Base-by-base conservation (phyloP, 169 alveolate species). In the Eimeria acervulina region DNA sequence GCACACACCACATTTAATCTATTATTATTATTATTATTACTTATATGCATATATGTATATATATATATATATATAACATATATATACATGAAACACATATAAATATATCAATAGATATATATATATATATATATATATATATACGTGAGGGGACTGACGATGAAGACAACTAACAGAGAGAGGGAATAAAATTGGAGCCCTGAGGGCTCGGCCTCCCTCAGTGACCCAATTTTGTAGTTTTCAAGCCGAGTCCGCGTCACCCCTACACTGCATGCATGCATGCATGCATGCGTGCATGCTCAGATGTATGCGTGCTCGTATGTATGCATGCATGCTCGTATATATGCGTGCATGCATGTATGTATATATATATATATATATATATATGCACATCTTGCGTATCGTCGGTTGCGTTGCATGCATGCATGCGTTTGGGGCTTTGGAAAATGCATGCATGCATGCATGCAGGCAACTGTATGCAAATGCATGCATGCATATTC, bases 171-270 rank as follows among this genome's bases (percentile, higher is more conserved):
- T 1, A 47, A 63, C 8, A 4, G 88, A 72, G 94, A 87, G 83
- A 87, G 94, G 94, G 83, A 87, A 21, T 23, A 66, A 40, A n/a
- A n/a, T n/a, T n/a, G n/a, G n/a, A 13, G 91, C 74, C 36, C 55
- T 31, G 31, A 51, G 5, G n/a, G 68, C 42, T 17, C 1, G n/a
- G 52, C 74, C 36, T 52, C 91, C 91, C 91, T 19, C n/a, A n/a
- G 52, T 83, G 91, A 83, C 51, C 21, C 36, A 33, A 0, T 31
- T 0, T 83, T 15, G 91, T 83, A 83, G 91, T 83, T 83, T 83
- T 83, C 91, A 83, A 83, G 38, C 91, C 91, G 91, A 83, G 91
- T 83, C 91, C 91, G 74, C 5, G 89, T 68, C 26, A 12, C 66
- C 10, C 68, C 44, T 42, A 7, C 63, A n/a, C 42, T 80, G 17